A percentile compares a stretch with the other conserved stretches of the same genome.
Evolutionary conservation across 805 yeast species (phyloP).

Genomic region (Zygosaccharomyces bisporus): DNA sequence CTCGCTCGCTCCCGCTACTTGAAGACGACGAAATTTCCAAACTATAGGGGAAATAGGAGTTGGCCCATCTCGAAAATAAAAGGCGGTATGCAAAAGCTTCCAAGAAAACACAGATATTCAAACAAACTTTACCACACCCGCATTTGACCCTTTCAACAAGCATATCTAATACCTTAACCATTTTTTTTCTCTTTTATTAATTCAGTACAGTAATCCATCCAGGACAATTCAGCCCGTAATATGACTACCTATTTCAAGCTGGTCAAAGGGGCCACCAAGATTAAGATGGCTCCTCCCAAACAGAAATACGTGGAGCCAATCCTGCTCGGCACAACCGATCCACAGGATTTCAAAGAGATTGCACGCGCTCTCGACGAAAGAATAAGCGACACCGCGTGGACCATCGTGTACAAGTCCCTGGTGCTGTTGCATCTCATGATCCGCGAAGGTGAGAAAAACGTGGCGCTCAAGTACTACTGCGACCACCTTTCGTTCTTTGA

Average conservation of each 20-base stretch:
- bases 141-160: not conserved
- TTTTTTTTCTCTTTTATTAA: not conserved
- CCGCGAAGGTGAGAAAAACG: conserved; percentile 82
- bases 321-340: conserved; percentile 44
- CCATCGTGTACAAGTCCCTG: conserved; percentile 80
- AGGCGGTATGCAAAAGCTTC: conserved; percentile 1
- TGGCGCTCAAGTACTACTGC: conserved; percentile 59
- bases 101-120: not conserved
- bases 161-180: not conserved
- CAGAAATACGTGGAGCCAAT: conserved; percentile 95
- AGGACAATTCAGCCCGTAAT: not conserved
- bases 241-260: conserved; percentile 68
- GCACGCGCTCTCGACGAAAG: conserved; percentile 61
- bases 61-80: conserved; percentile 8
- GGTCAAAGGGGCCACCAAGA: conserved; percentile 74
- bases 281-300: conserved; percentile 95
- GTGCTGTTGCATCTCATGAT: conserved; percentile 86
- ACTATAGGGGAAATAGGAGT: conserved; percentile 12
- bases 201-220: not conserved
- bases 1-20: too few relatives aligned
- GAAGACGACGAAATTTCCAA: not conserved
- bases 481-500: conserved; percentile 50
- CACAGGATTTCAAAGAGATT: conserved; percentile 56
- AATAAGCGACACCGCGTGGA: conserved; percentile 81
- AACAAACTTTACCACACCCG: not conserved